Percentiles rank a stretch among this genome's conserved stretches.
Conservation (phyloP, 2,329 filamentous ascomycete genomes). For the Aspergillus sp. region DNA sequence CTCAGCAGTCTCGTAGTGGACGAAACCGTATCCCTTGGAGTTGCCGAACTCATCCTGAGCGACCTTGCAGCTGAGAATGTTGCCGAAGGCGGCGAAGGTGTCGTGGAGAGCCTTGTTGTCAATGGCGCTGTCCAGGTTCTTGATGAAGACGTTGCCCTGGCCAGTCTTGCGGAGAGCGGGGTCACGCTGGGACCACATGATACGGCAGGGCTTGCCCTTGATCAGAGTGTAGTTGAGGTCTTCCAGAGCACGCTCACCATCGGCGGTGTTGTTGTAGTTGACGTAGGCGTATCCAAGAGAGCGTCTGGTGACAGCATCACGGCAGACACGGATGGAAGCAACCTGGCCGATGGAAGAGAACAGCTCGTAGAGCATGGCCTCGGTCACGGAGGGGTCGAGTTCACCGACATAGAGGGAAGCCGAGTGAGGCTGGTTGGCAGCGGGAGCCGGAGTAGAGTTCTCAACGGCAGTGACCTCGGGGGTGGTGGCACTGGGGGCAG, state of each 20-base stretch:
- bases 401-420: constrained; percentile 99
- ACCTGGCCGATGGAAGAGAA: constrained; percentile 99
- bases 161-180: constrained; percentile 98
- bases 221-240: constrained; percentile 99
- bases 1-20: constrained; percentile 99
- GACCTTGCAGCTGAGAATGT: constrained; percentile 99
- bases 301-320: constrained; percentile 96
- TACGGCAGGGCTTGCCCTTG: constrained; percentile 97
- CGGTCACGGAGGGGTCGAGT: constrained; percentile 94
- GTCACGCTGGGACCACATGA: constrained; percentile 99
- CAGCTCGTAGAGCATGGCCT: constrained; percentile 99
- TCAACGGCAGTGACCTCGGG: constrained; percentile 42
- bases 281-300: constrained; percentile 99
- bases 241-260: constrained; percentile 97
- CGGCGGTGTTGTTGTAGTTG: constrained; percentile 97
- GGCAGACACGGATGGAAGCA: constrained; percentile 98
- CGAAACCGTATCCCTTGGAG: constrained; percentile 99
- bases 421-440: constrained; percentile 81
- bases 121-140: constrained; percentile 97
- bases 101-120: constrained; percentile 99
- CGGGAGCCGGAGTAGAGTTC: constrained; percentile 63
- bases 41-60: constrained; percentile 94
- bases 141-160: constrained; percentile 99
- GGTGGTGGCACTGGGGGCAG: constrained; percentile 70
- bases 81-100: constrained; percentile 97